Base-by-base conservation (phyloP, 495 filamentous ascomycete genomes). In the Delitschia confertaspora region DNA sequence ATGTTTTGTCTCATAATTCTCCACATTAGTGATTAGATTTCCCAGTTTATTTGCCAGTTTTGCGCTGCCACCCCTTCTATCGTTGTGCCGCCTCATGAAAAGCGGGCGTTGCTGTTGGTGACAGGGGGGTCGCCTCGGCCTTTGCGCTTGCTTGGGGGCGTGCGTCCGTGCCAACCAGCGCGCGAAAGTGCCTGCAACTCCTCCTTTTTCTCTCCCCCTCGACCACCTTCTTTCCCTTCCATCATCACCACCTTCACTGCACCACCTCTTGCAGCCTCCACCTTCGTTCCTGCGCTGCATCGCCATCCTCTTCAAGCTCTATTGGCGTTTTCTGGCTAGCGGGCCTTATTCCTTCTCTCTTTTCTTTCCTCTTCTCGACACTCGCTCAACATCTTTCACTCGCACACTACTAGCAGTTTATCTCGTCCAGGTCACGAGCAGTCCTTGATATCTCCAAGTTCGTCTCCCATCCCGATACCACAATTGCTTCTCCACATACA, bases 191-290 rank as follows among this genome's bases (percentile, higher is more conserved):
- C 7, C 37, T 11, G 23, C n/a, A 24, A 25, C 11, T 23, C 37
- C n/a, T 26, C n/a, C 16, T 11, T 9, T 8, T 38, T 46, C 13
- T 21, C 31, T 61, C 61, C 59, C 61, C 59, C 60, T 46, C 49
- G 51, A 51, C 50, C 56, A 49, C 57, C 64, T 56, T 45, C 51
- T 47, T 56, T 53, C 43, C 34, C 41, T 35, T 56, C 53, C 42
- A 9, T 39, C n/a, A 11, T 31, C 25, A 17, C 30, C 22, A 17
- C 38, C 22, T 35, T 50, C 33, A 6, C 33, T 19, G 23, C 39
- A 22, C 17, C 33, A n/a, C 27, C 39, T 37, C 30, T 20, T 26
- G 19, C 41, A 45, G 34, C 34, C 42, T 45, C 42, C n/a, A 7
- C 26, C 26, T 29, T 13, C n/a, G 7, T 29, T 13, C 26, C 26